Percentiles rank a stretch among this genome's conserved stretches.
Evolutionary conservation across 2,329 filamentous ascomycete species (phyloP).

Genomic region (Graphilbum sp.): DNA sequence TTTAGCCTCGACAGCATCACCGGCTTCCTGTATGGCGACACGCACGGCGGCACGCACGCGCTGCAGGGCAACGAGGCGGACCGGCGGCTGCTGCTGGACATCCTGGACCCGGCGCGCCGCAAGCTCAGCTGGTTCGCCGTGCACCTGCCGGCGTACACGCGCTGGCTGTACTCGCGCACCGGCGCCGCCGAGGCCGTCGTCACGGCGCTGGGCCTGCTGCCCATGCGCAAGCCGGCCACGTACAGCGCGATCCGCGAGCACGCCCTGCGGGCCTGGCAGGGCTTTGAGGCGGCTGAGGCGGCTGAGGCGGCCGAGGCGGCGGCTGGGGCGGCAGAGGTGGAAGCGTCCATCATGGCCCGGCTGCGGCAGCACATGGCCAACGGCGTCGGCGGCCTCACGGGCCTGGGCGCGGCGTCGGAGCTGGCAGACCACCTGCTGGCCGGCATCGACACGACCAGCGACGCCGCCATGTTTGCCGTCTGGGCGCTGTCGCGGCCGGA

Average conservation of each 20-base stretch:
- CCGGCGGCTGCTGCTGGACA: slow-evolving; percentile 26
- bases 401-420: slow-evolving; percentile 33
- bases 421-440: slow-evolving; percentile 35
- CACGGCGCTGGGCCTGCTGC: slow-evolving; percentile 19
- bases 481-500: slow-evolving; percentile 30
- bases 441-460: slow-evolving; percentile 31
- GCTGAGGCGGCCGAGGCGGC: neutral
- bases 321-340: slow-evolving; percentile 5
- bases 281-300: slow-evolving; percentile 4
- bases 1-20: slow-evolving; percentile 37
- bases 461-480: slow-evolving; percentile 32
- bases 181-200: slow-evolving; percentile 20
- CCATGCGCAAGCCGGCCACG: slow-evolving; percentile 31
- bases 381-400: slow-evolving; percentile 15
- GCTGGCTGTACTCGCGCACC: slow-evolving; percentile 29
- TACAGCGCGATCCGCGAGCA: slow-evolving; percentile 31
- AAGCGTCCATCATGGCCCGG: slow-evolving; percentile 19
- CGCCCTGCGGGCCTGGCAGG: slow-evolving; percentile 12
- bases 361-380: slow-evolving; percentile 14
- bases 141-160: slow-evolving; percentile 26
- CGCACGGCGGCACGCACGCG: slow-evolving; percentile 25
- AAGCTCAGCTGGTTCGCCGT: slow-evolving; percentile 31
- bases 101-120: slow-evolving; percentile 27
- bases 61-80: slow-evolving; percentile 21
- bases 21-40: slow-evolving; percentile 29